Conservation (phyloP, 208 protist genomes). For the Kentomonas sorsogonicus region DNA sequence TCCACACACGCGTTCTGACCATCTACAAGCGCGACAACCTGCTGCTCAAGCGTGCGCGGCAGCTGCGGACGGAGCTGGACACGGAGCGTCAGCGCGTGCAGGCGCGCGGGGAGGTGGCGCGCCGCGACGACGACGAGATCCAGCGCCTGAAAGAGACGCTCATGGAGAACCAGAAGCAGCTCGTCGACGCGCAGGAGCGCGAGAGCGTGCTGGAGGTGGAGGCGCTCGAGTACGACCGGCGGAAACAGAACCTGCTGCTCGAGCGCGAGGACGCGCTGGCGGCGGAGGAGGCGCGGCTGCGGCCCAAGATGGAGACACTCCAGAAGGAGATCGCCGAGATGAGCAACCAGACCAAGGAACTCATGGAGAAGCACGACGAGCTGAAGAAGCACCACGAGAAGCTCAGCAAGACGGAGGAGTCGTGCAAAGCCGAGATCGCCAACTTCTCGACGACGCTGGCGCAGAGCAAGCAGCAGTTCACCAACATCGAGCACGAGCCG, state of each 20-base stretch:
- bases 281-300: conserved; percentile 82
- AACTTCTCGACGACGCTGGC: conserved; percentile 51
- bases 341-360: conserved; percentile 70
- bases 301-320: conserved; percentile 73
- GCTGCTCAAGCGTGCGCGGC: conserved; percentile 79
- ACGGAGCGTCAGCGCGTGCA: conserved; percentile 64
- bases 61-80: conserved; percentile 81
- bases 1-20: conserved; percentile 79
- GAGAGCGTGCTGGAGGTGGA: conserved; percentile 89
- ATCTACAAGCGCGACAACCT: conserved; percentile 89
- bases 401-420: conserved; percentile 47
- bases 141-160: conserved; percentile 71
- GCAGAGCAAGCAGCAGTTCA: conserved; percentile 59
- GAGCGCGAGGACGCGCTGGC: conserved; percentile 87
- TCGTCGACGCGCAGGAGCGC: conserved; percentile 76
- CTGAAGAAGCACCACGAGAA: conserved; percentile 35
- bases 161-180: conserved; percentile 67
- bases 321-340: conserved; percentile 68
- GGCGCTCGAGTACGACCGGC: conserved; percentile 86
- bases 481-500: conserved; percentile 78
- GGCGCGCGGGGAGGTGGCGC: conserved; percentile 53
- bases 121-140: conserved; percentile 83
- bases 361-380: conserved; percentile 34
- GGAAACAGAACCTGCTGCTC: conserved; percentile 79
- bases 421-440: conserved; percentile 41